Evolutionary conservation across 305 asterid genomes (phyloP), one percentile per base, ranked within the genome.

Genomic region (Solanum hybrid): DNA sequence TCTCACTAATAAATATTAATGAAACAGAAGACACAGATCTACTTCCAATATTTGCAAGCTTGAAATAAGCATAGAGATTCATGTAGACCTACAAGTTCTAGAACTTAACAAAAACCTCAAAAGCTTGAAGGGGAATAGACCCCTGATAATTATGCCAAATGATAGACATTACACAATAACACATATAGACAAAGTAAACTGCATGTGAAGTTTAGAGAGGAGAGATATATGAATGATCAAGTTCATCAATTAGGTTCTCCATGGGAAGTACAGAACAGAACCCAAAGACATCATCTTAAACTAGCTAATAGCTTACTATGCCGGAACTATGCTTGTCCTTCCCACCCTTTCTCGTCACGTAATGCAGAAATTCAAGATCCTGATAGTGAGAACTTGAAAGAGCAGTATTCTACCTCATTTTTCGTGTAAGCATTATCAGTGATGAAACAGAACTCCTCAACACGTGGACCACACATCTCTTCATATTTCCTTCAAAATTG

Each of bases 401-500:
- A 85, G 80, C 22, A 36, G 69, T 38, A 40, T 11, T 66, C 31
- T 88, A 98, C 99, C 99, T 97, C 99, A 90, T 94, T 98, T 89
- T 93, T 98, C 51, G 93, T 75, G 94, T 98, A 98, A 85, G 99
- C 95, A 88, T 93, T 95, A 92, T 98, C 99, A 34, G 99, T 98
- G 91, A 96, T 95, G 92, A 94, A 94, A 94, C 99, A 98, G 89
- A 95, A 95, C 82, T 98, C 98, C 87, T 98, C 99, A 92, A 94
- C 99, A 14, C 94, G 95, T 88, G 98, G 99, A 51, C 98, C 95
- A 92, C 96, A 95, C 88, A 98, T 97, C 94, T 98, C 99, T 93
- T 98, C 99, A 72, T 97, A 98, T 88, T 98, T 98, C 91, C 99
- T 98, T 88, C 91, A 89, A 78, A 88, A n/a, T 88, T 37, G 51